phyloP scores from a whole-genome alignment of 2,329 filamentous ascomycete genomes.

The Aureobasidium sp. region DNA sequence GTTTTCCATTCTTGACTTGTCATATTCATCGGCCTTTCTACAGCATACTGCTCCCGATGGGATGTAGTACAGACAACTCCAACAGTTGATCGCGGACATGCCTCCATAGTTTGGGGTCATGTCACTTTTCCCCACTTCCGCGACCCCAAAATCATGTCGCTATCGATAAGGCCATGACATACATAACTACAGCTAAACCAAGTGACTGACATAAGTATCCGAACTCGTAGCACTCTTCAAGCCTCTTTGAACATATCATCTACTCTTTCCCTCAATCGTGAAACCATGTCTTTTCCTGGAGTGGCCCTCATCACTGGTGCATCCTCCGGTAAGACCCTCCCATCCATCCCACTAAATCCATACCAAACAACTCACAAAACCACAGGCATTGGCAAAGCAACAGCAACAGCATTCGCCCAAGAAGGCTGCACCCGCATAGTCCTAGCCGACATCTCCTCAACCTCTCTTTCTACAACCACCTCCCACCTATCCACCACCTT shows the following conservation, averaged over 20 bases:
- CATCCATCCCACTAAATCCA: no score
- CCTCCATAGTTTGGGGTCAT: not conserved
- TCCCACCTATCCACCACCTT: no score
- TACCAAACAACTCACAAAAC: not conserved
- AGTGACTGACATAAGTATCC: no score
- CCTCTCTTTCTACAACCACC: no score
- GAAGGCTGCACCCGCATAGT: constrained; percentile 38
- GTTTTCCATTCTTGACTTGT: not conserved
- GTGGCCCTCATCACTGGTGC: constrained; percentile 28
- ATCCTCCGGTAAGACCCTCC: constrained; percentile 19
- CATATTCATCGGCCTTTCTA: not conserved
- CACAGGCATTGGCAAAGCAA: constrained; percentile 36
- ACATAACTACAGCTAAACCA: no score
- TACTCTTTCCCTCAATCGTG: no score
- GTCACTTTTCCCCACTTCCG: not conserved
- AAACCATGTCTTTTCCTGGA: constrained; percentile 16
- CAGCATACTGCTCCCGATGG: not conserved
- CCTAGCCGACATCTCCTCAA: constrained; percentile 31
- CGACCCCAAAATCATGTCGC: not conserved
- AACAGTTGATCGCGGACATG: not conserved
- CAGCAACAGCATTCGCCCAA: constrained; percentile 35
- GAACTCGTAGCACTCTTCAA: no score
- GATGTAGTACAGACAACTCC: not conserved
- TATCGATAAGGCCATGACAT: not conserved
- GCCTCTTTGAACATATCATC: no score